Conservation (phyloP, 257 asterid genomes). For the Solanum habrochaites region DNA sequence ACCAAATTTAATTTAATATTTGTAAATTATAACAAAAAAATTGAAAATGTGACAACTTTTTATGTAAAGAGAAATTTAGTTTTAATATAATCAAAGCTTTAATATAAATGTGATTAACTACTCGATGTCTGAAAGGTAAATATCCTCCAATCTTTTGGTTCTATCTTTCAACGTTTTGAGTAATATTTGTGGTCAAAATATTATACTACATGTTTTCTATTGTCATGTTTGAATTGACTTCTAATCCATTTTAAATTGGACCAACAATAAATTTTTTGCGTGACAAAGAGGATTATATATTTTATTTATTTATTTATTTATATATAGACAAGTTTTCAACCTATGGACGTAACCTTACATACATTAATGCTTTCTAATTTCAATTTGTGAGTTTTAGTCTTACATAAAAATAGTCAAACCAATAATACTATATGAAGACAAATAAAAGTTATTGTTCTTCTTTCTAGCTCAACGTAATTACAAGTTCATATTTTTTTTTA, state of each 20-base stretch:
- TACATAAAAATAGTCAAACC: not conserved
- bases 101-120: not conserved
- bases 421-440: not conserved
- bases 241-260: not conserved
- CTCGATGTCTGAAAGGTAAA: not conserved
- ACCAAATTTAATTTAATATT: not conserved
- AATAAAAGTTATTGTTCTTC: not conserved
- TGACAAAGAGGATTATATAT: not conserved
- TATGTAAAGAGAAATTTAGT: not conserved
- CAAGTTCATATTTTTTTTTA: not conserved
- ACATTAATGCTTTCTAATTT: not conserved
- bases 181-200: not conserved
- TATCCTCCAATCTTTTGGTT: not conserved
- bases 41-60: not conserved
- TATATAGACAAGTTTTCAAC: not conserved
- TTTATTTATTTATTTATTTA: not conserved
- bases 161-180: not conserved
- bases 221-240: not conserved
- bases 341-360: not conserved
- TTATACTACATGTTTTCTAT: not conserved
- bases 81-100: not conserved
- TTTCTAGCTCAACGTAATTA: not conserved
- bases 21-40: not conserved
- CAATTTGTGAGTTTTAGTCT: not conserved
- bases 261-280: not conserved